Evolutionary conservation across 2,329 filamentous ascomycete genomes (phyloP).

Genomic region (Pyrenochaeta sp.): DNA sequence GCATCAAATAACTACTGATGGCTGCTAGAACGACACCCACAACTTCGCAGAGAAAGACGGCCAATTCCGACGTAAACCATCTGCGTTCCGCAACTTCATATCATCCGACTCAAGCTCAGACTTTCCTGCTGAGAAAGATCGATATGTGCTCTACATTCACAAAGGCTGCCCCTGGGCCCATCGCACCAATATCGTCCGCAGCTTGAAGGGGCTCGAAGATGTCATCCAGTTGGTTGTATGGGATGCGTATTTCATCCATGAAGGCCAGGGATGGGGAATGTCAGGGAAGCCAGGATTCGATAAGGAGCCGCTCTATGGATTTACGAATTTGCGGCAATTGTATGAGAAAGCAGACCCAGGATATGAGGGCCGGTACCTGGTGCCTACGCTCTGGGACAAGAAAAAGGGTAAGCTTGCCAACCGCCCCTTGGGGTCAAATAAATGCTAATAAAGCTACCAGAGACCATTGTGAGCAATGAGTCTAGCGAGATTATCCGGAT

Average conservation of each 20-base stretch:
- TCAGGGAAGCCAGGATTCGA: constrained; percentile 23
- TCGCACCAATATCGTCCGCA: constrained; percentile 56
- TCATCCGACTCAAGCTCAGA: constrained; percentile 59
- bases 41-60: constrained; percentile 56
- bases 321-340: constrained; percentile 62
- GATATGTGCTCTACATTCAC: constrained; percentile 68
- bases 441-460: constrained; percentile 20
- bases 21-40: neutral
- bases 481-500: constrained; percentile 47
- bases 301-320: constrained; percentile 32
- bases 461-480: constrained; percentile 45
- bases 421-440: neutral
- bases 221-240: constrained; percentile 58
- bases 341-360: constrained; percentile 73
- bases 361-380: constrained; percentile 69
- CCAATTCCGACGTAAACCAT: constrained; percentile 65
- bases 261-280: constrained; percentile 38
- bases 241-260: constrained; percentile 41
- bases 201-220: constrained; percentile 59
- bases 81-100: constrained; percentile 64
- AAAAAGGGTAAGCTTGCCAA: constrained; percentile 51
- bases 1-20: neutral
- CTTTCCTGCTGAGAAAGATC: constrained; percentile 61
- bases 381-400: constrained; percentile 78
- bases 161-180: constrained; percentile 70